Percentiles rank a stretch among this genome's conserved stretches.
These are phyloP conservation scores for Sclerotinia spermophila DNA, from an alignment of 2,329 filamentous ascomycete genomes.

Conservation along the genomic window DNA sequence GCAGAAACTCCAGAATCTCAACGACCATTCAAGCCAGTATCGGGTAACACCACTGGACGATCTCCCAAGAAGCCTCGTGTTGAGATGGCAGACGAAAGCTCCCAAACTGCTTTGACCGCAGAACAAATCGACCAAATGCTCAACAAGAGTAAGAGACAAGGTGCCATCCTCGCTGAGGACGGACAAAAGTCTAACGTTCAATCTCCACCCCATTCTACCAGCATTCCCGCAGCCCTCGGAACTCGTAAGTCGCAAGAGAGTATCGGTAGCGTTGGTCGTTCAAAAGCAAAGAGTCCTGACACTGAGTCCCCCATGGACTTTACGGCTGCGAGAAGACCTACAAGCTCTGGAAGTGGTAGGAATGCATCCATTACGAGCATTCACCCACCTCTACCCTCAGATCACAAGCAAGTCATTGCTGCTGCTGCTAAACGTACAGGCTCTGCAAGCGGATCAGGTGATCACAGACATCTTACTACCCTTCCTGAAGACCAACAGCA, in stretches of 20 bases:
- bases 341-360: slow-evolving; percentile 67
- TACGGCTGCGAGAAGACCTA: slow-evolving; percentile 52
- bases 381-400: slow-evolving; percentile 72
- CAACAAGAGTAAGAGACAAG: slow-evolving; percentile 46
- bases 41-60: slow-evolving; percentile 51
- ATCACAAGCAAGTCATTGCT: slow-evolving; percentile 82
- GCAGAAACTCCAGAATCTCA: slow-evolving; percentile 52
- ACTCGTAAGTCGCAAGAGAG: slow-evolving; percentile 50
- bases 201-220: slow-evolving; percentile 32
- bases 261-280: slow-evolving; percentile 43
- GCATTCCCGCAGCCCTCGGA: slow-evolving; percentile 41
- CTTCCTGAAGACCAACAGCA: slow-evolving; percentile 66
- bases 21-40: slow-evolving; percentile 58
- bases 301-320: slow-evolving; percentile 40
- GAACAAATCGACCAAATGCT: slow-evolving; percentile 76
- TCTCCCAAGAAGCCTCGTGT: slow-evolving; percentile 41
- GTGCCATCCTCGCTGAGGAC: slow-evolving; percentile 29
- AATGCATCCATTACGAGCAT: slow-evolving; percentile 44
- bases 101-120: slow-evolving; percentile 81
- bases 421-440: slow-evolving; percentile 63
- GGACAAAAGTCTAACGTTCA: slow-evolving; percentile 22
- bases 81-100: slow-evolving; percentile 63
- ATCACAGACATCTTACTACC: slow-evolving; percentile 10
- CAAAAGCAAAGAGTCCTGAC: slow-evolving; percentile 39
- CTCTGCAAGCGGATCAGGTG: slow-evolving; percentile 37